Base-by-base conservation (phyloP, 2,329 filamentous ascomycete species). In the Ascochyta viciae-villosae region DNA sequence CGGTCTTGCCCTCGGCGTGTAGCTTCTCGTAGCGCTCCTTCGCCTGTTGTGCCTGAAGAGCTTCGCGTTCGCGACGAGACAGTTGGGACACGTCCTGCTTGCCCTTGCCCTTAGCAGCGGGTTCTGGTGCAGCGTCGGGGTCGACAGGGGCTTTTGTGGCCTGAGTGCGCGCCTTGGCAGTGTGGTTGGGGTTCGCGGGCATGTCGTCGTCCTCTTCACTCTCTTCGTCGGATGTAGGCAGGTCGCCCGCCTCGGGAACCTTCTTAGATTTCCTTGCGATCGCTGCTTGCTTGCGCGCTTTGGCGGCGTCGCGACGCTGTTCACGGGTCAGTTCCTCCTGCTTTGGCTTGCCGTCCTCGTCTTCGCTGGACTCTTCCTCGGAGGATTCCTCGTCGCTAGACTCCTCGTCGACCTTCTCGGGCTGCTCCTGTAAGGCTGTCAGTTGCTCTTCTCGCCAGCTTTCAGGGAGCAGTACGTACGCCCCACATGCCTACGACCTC, bases 1-100 rank as follows among this genome's bases (percentile, higher is more conserved):
- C 95, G 40, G 95, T 98, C 87, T 98, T 98, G 70, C 94, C 94
- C 72, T 92, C 90, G 54, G 92, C 91, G 71, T 97, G 94, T 68
- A 97, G 77, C 79, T 96, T 96, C 82, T 92, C 86, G 73, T 96
- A 97, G 65, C 88, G 85, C 81, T 96, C 93, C 76, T 92, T 93
- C 27, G 91, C 92, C 74, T 94, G 90, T 61, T 89, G 88, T 1
- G 93, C 93, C 79, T 96, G 90, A 31, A 95, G 72, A 2, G 93
- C 90, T 80, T 98, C 89, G 19, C 87, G 80, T 80, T 91, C 89
- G 27, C 87, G 83, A 45, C 89, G 82, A 34, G 85, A 87, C 42
- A 91, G 77, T 72, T 89, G 85, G 24, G 74, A 75, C n/a, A 76
- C 61, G 10, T 77, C 74, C 68, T 80, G 79, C 82, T 75, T 84